Evolutionary conservation across 2,329 filamentous ascomycete species (phyloP).

Genomic region (Zasmidium angulare): DNA sequence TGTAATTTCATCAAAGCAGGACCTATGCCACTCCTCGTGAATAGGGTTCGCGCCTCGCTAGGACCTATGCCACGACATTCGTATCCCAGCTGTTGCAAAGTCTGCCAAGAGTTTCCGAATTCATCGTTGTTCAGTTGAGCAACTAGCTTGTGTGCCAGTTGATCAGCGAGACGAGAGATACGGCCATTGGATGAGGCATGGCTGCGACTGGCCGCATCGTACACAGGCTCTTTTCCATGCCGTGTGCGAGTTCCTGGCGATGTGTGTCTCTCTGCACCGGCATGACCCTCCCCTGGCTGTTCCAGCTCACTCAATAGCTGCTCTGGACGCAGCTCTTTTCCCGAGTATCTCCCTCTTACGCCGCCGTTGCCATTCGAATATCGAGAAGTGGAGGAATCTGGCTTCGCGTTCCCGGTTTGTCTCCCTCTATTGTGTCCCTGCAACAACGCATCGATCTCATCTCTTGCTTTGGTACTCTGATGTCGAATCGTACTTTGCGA

Average conservation of each 20-base stretch:
- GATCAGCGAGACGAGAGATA: not conserved
- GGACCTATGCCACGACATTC: not conserved
- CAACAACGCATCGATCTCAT: not conserved
- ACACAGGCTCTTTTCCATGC: not conserved
- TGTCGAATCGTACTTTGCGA: not conserved
- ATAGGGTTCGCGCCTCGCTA: not conserved
- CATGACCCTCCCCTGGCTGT: not conserved
- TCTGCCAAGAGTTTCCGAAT: constrained; percentile 7
- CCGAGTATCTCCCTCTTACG: constrained; percentile 22
- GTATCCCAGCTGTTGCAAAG: constrained; percentile 11
- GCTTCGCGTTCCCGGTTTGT: too few relatives aligned
- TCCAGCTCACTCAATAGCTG: constrained; percentile 21
- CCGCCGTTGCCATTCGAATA: not conserved
- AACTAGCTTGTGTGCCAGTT: not conserved
- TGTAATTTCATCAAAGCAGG: too few relatives aligned
- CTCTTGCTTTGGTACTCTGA: not conserved
- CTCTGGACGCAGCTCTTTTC: constrained; percentile 21
- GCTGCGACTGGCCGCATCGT: too few relatives aligned
- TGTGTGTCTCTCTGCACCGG: not conserved
- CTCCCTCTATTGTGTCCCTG: too few relatives aligned
- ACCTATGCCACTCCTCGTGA: not conserved
- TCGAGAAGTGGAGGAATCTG: not conserved
- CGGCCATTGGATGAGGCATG: not conserved
- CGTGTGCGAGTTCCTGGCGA: not conserved
- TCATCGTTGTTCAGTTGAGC: not conserved